Conservation (phyloP, 139 green algal species). For the Micractinium conductrix region DNA sequence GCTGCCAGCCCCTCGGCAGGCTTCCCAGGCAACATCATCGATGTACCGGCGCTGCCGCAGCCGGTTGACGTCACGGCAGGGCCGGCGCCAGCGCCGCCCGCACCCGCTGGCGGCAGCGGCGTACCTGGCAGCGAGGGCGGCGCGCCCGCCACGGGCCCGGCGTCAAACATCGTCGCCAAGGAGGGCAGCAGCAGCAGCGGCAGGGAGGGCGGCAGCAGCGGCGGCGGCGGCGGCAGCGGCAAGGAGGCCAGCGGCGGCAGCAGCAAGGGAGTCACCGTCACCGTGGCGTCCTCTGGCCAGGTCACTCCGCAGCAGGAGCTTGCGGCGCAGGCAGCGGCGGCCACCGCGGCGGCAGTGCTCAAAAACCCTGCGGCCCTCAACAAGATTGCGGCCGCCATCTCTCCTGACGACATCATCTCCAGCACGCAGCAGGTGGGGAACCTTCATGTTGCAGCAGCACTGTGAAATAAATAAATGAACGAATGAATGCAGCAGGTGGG, state of each 20-base stretch:
- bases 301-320: constrained; percentile 16
- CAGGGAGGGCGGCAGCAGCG: neutral
- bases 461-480: no score
- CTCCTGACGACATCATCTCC: constrained; percentile 1
- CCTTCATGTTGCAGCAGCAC: no score
- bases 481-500: no score
- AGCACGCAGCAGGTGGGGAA: no score
- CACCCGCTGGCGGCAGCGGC: neutral
- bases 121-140: neutral
- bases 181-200: neutral
- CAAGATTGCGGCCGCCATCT: constrained; percentile 25
- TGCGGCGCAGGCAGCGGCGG: neutral
- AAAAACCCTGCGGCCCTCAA: constrained; percentile 6
- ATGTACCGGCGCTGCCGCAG: constrained; percentile 42
- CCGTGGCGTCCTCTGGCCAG: neutral
- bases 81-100: neutral
- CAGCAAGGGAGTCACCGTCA: neutral
- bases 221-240: neutral
- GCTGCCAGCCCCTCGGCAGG: neutral
- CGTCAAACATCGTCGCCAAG: constrained; percentile 2
- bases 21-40: constrained; percentile 20
- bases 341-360: constrained; percentile 4
- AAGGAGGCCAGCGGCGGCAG: neutral
- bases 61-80: constrained; percentile 42
- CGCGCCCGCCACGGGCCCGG: neutral